These are phyloP conservation scores for Acanthamoeba comandoni DNA, from an alignment of 208 protist species.

Conservation along the genomic window DNA sequence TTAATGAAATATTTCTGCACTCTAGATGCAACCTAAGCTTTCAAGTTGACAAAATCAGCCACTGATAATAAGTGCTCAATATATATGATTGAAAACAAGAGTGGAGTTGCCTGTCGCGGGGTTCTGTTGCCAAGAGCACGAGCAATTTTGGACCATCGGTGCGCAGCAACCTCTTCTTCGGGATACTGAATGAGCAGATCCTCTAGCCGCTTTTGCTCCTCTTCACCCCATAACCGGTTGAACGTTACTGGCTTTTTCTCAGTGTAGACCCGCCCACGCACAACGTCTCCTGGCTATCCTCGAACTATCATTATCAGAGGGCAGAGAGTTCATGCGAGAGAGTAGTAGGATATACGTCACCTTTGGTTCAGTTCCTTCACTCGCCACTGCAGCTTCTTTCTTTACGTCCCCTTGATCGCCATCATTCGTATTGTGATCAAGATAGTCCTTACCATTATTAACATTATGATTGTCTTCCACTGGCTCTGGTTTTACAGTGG, in stretches of 20 bases:
- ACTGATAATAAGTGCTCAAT: not conserved
- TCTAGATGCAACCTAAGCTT: constrained; percentile 76
- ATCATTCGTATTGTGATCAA: too few relatives aligned
- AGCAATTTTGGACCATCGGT: constrained; percentile 83
- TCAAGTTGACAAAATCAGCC: not conserved
- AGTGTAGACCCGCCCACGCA: constrained; percentile 15
- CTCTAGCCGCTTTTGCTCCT: constrained; percentile 79
- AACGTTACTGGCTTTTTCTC: constrained; percentile 33
- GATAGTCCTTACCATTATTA: too few relatives aligned
- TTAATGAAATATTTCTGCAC: constrained; percentile 86
- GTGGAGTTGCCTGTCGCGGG: constrained; percentile 74
- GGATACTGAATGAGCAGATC: constrained; percentile 76
- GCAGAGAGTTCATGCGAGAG: too few relatives aligned
- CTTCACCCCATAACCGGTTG: constrained; percentile 75
- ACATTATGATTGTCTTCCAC: too few relatives aligned
- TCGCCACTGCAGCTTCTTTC: too few relatives aligned
- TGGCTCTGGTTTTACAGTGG: too few relatives aligned
- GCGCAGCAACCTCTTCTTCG: constrained; percentile 77
- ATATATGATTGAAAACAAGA: not conserved
- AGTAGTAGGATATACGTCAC: too few relatives aligned
- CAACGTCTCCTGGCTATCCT: constrained; percentile 10
- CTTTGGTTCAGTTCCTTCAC: too few relatives aligned
- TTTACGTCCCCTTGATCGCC: too few relatives aligned
- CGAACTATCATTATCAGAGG: too few relatives aligned
- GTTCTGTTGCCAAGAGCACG: constrained; percentile 70